Percentiles rank a stretch among this genome's conserved stretches.
Evolutionary conservation across 352 stramenopile genomes (phyloP).

Genomic region (Pythium insidiosum): DNA sequence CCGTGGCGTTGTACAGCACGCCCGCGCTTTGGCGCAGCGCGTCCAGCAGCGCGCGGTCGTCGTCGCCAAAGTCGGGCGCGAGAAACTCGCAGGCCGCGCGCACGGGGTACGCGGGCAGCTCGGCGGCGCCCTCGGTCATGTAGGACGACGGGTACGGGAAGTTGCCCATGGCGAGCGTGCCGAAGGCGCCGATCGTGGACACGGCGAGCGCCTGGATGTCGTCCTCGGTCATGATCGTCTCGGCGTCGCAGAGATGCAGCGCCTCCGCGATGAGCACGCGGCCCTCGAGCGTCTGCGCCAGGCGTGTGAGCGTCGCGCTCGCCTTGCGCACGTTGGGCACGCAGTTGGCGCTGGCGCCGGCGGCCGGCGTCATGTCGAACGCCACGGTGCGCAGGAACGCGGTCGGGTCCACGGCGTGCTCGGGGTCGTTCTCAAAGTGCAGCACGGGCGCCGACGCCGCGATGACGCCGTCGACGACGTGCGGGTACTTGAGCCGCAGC

Average conservation of each 20-base stretch:
- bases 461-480: constrained; percentile 58
- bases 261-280: constrained; percentile 15
- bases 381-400: constrained; percentile 19
- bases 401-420: constrained; percentile 27
- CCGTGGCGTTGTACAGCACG: constrained; percentile 35
- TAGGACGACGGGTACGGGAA: constrained; percentile 87
- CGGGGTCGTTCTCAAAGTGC: constrained; percentile 34
- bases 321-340: constrained; percentile 39
- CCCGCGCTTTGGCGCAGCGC: constrained; percentile 22
- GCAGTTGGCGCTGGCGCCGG: constrained; percentile 34
- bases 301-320: constrained; percentile 20
- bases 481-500: constrained; percentile 69
- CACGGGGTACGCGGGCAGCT: constrained; percentile 75
- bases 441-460: constrained; percentile 57
- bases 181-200: constrained; percentile 42
- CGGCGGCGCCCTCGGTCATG: constrained; percentile 54
- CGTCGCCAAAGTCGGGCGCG: constrained; percentile 9
- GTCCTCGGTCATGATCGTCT: constrained; percentile 9
- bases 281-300: constrained; percentile 18
- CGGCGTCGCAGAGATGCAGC: constrained; percentile 22
- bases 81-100: constrained; percentile 55
- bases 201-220: constrained; percentile 25
- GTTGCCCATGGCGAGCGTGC: constrained; percentile 84
- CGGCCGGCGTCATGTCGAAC: constrained; percentile 32
- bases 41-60: constrained; percentile 13